These are phyloP conservation scores for Hypoxylon fragiforme DNA, from an alignment of 495 filamentous ascomycete species.

Conservation along the genomic window DNA sequence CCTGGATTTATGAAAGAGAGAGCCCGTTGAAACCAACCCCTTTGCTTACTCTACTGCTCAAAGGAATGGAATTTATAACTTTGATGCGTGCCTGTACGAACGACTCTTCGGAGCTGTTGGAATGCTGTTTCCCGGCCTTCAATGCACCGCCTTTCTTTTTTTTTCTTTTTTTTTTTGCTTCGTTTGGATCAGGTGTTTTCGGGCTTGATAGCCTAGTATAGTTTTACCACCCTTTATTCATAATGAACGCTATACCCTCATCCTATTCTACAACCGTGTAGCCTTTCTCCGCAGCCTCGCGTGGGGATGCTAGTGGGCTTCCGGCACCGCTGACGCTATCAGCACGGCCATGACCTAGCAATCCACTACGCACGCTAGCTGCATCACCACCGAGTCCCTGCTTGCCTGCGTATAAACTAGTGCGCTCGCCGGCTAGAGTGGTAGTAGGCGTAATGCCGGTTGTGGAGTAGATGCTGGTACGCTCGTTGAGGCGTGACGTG, in stretches of 20 bases:
- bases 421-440: conserved; percentile 69
- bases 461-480: conserved; percentile 83
- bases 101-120: too few species aligned
- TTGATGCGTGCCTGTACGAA: too few species aligned
- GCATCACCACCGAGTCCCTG: conserved; percentile 67
- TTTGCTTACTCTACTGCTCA: too few species aligned
- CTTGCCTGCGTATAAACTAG: conserved; percentile 77
- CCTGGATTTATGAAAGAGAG: too few species aligned
- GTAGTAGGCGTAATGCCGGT: conserved; percentile 63
- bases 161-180: not conserved
- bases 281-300: conserved; percentile 43
- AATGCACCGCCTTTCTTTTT: not conserved
- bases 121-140: too few species aligned
- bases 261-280: conserved; percentile 36
- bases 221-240: conserved; percentile 21
- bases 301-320: conserved; percentile 65
- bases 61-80: too few species aligned
- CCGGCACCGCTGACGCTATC: conserved; percentile 73
- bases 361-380: conserved; percentile 75
- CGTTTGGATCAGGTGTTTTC: not conserved
- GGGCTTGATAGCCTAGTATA: not conserved
- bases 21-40: too few species aligned
- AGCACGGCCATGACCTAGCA: conserved; percentile 74
- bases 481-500: conserved; percentile 68
- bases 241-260: conserved; percentile 17